Base-by-base conservation (phyloP, 768 basidiomycete species). In the Boletus rubescentipes region DNA sequence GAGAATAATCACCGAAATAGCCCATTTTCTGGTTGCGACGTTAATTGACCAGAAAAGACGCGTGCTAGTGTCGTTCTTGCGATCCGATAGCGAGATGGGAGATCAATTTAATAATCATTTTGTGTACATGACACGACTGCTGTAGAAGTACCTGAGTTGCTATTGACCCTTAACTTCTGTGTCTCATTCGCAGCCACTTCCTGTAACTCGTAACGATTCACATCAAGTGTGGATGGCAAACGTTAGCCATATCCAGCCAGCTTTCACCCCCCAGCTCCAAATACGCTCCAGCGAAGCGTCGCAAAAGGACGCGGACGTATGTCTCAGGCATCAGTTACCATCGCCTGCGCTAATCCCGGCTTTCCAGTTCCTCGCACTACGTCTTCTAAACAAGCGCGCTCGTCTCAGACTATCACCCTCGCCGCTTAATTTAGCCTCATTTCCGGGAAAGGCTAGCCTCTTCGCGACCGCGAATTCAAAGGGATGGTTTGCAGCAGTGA, bases 401-500 rank as follows among this genome's bases (percentile, higher is more conserved):
- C 85, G 90, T 58, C 74, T 88, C 39, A 75, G 77, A 45, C 66
- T 92, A 9, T 91, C 89, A 14, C 71, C 77, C 2, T 62, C 77
- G 16, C 72, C 78, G 1, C 68, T 85, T 29, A 71, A 76, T 58
- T 70, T 79, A 20, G 62, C 78, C 16, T 46, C 68, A 1, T 58
- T 76, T 39, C 72, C 74, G 2, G 70, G 77, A 7, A 75, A 78
- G 23, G 81, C 79, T 37, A 77, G 70, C 49, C 73, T 87, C 16
- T 81, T 92, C 59, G 78, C 83, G 4, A 74, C 80, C 3, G 77
- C 84, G 3, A 87, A 85, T 63, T 69, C 74, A 12, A 79, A 74
- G 57, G 85, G 82, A 29, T 91, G 84, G 83, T 91, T 91, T 68
- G 85, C 81, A 42, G 86, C 87, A 31, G 78, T 82, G 10, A 76